phyloP scores from a whole-genome alignment of 371 early-diverging fungal genomes.

The Zopfochytrium polystomum region DNA sequence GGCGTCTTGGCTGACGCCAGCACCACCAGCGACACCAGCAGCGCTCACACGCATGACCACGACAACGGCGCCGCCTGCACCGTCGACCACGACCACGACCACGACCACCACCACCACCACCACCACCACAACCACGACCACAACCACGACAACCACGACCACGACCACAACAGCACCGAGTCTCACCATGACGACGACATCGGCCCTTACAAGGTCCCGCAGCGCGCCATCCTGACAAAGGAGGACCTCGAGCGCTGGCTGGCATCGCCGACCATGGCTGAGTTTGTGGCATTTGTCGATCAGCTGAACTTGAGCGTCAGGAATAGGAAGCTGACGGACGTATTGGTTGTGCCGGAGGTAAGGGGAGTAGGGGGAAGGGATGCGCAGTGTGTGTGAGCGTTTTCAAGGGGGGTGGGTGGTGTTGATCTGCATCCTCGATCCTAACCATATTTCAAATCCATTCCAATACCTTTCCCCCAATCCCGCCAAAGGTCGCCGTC shows the following conservation, averaged over 20 bases:
- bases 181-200: background rate
- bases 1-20: too few relatives aligned
- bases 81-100: constrained; percentile 3
- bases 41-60: background rate
- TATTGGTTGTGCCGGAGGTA: constrained; percentile 49
- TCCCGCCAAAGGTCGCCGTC: too few relatives aligned
- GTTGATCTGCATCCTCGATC: too few relatives aligned
- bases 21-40: too few relatives aligned
- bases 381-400: too few relatives aligned
- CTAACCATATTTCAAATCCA: too few relatives aligned
- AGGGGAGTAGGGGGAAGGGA: too few relatives aligned
- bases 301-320: constrained; percentile 68
- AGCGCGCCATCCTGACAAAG: constrained; percentile 71
- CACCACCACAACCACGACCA: too few relatives aligned
- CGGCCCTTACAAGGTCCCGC: constrained; percentile 9
- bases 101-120: constrained; percentile 8
- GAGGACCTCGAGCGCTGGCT: constrained; percentile 80
- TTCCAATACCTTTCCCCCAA: too few relatives aligned
- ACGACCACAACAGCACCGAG: background rate
- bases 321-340: constrained; percentile 56
- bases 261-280: constrained; percentile 60
- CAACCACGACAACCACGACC: too few relatives aligned
- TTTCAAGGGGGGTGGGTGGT: too few relatives aligned
- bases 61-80: background rate
- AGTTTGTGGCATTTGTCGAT: constrained; percentile 65